Conservation (phyloP, 768 basidiomycete species). For the Lactarius pseudohatsudake region DNA sequence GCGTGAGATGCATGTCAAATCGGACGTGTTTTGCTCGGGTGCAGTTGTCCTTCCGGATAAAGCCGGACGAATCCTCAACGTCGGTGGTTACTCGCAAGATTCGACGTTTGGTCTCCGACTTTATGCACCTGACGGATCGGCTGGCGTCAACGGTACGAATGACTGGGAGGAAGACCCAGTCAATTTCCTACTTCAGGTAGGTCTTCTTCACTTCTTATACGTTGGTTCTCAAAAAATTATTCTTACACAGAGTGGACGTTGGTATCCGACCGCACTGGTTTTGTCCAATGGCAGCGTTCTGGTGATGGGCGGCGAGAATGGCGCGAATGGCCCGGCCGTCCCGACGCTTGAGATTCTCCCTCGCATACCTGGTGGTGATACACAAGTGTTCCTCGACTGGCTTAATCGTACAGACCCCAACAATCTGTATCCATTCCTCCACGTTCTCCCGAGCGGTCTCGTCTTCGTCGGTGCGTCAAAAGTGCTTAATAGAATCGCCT, state of each 20-base stretch:
- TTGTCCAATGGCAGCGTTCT: slow-evolving; percentile 73
- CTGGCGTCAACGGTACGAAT: slow-evolving; percentile 69
- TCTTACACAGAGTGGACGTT: slow-evolving; percentile 51
- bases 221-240: neutral
- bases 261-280: slow-evolving; percentile 70
- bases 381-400: slow-evolving; percentile 61
- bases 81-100: slow-evolving; percentile 67
- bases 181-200: slow-evolving; percentile 60
- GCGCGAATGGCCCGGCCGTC: slow-evolving; percentile 62
- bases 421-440: slow-evolving; percentile 77
- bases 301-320: slow-evolving; percentile 74
- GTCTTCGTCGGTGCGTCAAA: slow-evolving; percentile 63
- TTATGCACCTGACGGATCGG: slow-evolving; percentile 65
- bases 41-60: slow-evolving; percentile 75
- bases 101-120: slow-evolving; percentile 74
- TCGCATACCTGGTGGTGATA: slow-evolving; percentile 61
- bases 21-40: slow-evolving; percentile 80
- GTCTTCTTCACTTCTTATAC: neutral
- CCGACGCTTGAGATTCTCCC: slow-evolving; percentile 75
- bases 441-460: slow-evolving; percentile 65
- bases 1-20: slow-evolving; percentile 74
- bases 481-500: neutral
- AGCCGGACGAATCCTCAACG: slow-evolving; percentile 60
- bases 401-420: slow-evolving; percentile 72
- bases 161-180: slow-evolving; percentile 77